Evolutionary conservation across 352 stramenopile species (phyloP), one percentile per base, ranked within the genome.

Genomic region (Peronospora belbahrii): DNA sequence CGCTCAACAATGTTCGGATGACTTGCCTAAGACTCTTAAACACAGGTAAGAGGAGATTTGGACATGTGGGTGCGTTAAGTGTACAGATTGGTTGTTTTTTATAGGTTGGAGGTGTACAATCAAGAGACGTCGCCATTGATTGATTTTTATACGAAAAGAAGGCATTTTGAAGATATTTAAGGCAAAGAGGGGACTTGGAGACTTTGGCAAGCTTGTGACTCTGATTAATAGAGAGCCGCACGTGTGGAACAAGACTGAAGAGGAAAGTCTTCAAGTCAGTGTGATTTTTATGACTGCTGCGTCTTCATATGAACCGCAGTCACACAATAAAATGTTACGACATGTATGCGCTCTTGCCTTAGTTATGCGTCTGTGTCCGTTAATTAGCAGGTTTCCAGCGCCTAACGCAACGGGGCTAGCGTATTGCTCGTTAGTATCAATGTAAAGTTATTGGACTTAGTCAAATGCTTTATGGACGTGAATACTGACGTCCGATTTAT

Each of bases 21-120:
- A 96, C 51, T 75, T 56, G 0, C 67, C 77, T 2, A 69, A 94
- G 20, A 84, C 93, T 18, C 80, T 96, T 19, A 67, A 67, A 36
- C 70, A 94, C 39, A 74, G 83, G 69, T 83, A 32, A 20, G 22
- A 14, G 36, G 15, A 10, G 1, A 35, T 48, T 31, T 36, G 31
- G 35, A 41, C 43, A 15, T 9, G 13, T 53, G 4, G n/a, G 28
- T 23, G 2, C 15, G 4, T 20, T 8, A n/a, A 39, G 13, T 43
- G 31, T 44, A 19, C n/a, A 11, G 42, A 4, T 20, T 10, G 6
- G 23, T 47, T 3, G 17, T 55, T 38, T 42, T 44, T n/a, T 48
- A 6, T 20, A 82, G 79, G 20, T 49, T 96, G 52, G 67, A 86
- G 10, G 83, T 96, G 18, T 95, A 96, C 73, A 90, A 93, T 35